These are phyloP conservation scores for Inonotus obliquus DNA, from an alignment of 1,284 basidiomycete species.

Conservation along the genomic window DNA sequence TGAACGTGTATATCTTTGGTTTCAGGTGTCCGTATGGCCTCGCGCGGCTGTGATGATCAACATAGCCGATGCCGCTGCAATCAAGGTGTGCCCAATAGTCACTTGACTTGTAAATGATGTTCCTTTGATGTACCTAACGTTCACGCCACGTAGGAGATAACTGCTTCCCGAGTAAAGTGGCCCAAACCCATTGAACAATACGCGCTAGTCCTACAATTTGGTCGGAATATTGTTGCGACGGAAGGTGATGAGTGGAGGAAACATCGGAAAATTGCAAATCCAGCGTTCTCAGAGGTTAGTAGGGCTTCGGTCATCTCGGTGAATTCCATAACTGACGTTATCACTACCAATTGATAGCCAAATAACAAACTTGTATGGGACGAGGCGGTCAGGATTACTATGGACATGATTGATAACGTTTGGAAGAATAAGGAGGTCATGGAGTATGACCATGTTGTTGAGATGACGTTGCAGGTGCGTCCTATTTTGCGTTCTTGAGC, in stretches of 20 bases:
- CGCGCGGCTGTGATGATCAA: constrained; percentile 8
- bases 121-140: background rate
- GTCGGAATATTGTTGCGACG: constrained; percentile 36
- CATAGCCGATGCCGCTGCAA: constrained; percentile 37
- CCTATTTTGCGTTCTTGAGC: constrained; percentile 26
- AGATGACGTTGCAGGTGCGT: constrained; percentile 29
- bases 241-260: constrained; percentile 40
- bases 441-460: constrained; percentile 15
- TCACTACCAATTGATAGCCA: constrained; percentile 22
- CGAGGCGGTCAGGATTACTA: constrained; percentile 36
- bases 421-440: constrained; percentile 30
- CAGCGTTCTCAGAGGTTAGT: constrained; percentile 37
- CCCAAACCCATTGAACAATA: constrained; percentile 27
- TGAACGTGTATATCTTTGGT: background rate
- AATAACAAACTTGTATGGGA: constrained; percentile 43
- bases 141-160: constrained; percentile 13
- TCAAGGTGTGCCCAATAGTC: constrained; percentile 28
- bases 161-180: constrained; percentile 5
- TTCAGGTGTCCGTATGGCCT: constrained; percentile 16
- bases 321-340: constrained; percentile 19
- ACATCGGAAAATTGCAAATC: constrained; percentile 37
- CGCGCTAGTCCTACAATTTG: constrained; percentile 33
- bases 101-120: background rate
- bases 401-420: constrained; percentile 38
- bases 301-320: background rate